phyloP scores from a whole-genome alignment of 495 filamentous ascomycete species.

The Cairneyella variabilis region DNA sequence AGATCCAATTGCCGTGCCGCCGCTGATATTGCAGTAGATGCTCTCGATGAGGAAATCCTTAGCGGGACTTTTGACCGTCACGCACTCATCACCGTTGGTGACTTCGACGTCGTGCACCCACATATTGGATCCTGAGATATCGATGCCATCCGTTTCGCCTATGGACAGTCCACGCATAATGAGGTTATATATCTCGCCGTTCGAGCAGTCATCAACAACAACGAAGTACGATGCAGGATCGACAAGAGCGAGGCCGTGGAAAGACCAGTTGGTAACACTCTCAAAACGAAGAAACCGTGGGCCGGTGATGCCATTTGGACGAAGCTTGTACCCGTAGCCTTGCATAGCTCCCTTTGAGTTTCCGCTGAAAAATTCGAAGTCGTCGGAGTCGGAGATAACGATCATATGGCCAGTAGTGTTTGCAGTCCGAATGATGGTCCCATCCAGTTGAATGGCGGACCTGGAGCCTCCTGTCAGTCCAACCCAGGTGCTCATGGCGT shows the following conservation, averaged over 20 bases:
- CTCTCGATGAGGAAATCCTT: constrained; percentile 49
- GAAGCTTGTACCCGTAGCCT: constrained; percentile 41
- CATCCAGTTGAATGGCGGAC: background rate
- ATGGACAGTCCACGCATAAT: constrained; percentile 46
- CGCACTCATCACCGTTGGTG: constrained; percentile 38
- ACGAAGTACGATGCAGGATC: constrained; percentile 35
- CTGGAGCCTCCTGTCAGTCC: background rate
- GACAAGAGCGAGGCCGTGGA: constrained; percentile 46
- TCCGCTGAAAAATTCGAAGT: constrained; percentile 51
- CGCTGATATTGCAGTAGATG: constrained; percentile 49
- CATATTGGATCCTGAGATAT: constrained; percentile 45
- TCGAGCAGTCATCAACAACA: constrained; percentile 43
- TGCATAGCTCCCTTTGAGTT: constrained; percentile 49
- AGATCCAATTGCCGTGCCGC: constrained; percentile 49
- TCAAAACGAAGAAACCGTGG: constrained; percentile 1
- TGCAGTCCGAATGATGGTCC: constrained; percentile 29
- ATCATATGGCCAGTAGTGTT: constrained; percentile 49
- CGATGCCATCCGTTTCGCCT: constrained; percentile 51
- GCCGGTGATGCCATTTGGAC: constrained; percentile 6
- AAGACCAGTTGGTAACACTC: constrained; percentile 37
- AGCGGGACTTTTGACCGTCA: constrained; percentile 40
- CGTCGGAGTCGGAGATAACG: constrained; percentile 40
- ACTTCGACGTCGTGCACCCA: constrained; percentile 53
- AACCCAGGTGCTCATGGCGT: constrained; percentile 20
- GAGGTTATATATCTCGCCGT: constrained; percentile 53